Evolutionary conservation across 2,329 filamentous ascomycete genomes (phyloP).

Genomic region (Fusarium redolens): DNA sequence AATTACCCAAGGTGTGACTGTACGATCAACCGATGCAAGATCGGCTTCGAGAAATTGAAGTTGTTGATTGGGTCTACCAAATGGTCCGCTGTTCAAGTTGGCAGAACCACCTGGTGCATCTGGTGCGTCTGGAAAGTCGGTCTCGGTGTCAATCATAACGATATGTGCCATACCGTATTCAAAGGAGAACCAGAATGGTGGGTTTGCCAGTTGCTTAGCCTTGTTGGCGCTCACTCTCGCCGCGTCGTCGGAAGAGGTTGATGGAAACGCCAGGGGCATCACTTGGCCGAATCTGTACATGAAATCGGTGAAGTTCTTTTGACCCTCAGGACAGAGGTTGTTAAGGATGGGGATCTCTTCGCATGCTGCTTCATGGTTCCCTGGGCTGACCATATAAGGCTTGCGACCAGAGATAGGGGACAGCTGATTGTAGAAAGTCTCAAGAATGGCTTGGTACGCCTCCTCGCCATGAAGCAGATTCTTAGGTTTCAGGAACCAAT

Average conservation of each 20-base stretch:
- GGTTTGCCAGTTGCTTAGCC: constrained; percentile 25
- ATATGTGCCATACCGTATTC: constrained; percentile 46
- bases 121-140: constrained; percentile 50
- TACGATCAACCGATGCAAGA: constrained; percentile 65
- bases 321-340: constrained; percentile 14
- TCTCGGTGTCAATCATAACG: constrained; percentile 50
- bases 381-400: constrained; percentile 25
- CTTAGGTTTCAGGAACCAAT: constrained; percentile 22
- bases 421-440: constrained; percentile 24
- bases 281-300: constrained; percentile 12
- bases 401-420: constrained; percentile 9
- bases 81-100: constrained; percentile 18
- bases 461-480: constrained; percentile 18
- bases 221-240: constrained; percentile 29
- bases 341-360: constrained; percentile 21
- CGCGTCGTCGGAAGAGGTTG: neutral
- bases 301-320: constrained; percentile 33
- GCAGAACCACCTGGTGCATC: constrained; percentile 20
- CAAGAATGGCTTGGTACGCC: constrained; percentile 20
- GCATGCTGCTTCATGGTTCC: constrained; percentile 23
- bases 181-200: constrained; percentile 42
- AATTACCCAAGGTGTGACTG: constrained; percentile 60
- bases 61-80: constrained; percentile 16
- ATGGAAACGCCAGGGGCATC: constrained; percentile 10
- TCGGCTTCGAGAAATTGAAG: constrained; percentile 23